Conservation (phyloP, 2,329 filamentous ascomycete genomes). For the Phyllosticta citriasiana region DNA sequence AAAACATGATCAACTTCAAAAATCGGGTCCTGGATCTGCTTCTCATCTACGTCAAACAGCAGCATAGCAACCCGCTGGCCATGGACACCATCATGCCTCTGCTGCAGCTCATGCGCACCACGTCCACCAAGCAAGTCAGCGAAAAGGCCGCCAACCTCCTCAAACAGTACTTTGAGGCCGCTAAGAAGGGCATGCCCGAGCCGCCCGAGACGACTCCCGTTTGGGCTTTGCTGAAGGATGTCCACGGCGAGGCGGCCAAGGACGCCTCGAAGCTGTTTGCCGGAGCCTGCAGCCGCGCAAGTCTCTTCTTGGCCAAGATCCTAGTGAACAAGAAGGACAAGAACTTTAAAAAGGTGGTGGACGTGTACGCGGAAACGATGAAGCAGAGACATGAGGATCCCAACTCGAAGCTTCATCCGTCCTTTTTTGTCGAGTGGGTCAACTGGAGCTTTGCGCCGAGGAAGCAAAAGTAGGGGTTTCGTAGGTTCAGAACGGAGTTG, state of each 20-base stretch:
- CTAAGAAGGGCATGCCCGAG: slow-evolving; percentile 33
- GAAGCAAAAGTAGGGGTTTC: slow-evolving; percentile 12
- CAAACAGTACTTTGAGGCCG: slow-evolving; percentile 59
- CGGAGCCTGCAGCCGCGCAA: slow-evolving; percentile 63
- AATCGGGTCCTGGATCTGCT: slow-evolving; percentile 83
- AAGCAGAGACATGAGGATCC: slow-evolving; percentile 34
- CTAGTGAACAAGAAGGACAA: slow-evolving; percentile 41
- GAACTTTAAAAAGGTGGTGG: slow-evolving; percentile 28
- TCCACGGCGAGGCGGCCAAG: slow-evolving; percentile 59
- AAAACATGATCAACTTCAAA: slow-evolving; percentile 89
- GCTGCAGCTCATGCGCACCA: slow-evolving; percentile 65
- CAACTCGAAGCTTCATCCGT: slow-evolving; percentile 32
- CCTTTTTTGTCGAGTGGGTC: slow-evolving; percentile 38
- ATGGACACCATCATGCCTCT: slow-evolving; percentile 66
- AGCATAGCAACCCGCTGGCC: slow-evolving; percentile 57
- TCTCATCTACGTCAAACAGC: slow-evolving; percentile 72
- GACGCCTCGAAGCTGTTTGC: slow-evolving; percentile 60
- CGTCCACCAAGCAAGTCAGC: slow-evolving; percentile 63
- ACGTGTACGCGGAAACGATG: slow-evolving; percentile 34
- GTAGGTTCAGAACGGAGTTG: too few relatives aligned
- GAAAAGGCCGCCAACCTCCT: slow-evolving; percentile 66
- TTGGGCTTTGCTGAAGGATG: slow-evolving; percentile 49
- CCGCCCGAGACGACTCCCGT: slow-evolving; percentile 30
- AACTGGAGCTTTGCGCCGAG: slow-evolving; percentile 30
- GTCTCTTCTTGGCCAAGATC: slow-evolving; percentile 55